Evolutionary conservation across 2,329 filamentous ascomycete species (phyloP).

Genomic region (Colletotrichum nymphaeae): DNA sequence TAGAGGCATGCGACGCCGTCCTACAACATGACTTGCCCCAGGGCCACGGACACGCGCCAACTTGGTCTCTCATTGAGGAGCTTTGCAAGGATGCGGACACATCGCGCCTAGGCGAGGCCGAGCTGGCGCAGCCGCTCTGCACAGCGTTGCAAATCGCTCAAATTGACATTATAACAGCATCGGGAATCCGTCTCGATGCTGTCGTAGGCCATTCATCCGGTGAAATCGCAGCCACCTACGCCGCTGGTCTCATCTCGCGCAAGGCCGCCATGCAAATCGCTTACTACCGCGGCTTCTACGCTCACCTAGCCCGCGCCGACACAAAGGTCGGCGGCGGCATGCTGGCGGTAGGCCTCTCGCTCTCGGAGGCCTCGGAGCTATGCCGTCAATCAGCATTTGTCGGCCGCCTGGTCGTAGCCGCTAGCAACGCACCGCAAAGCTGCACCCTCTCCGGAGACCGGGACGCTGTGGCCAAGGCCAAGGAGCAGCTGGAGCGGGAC

Average conservation of each 20-base stretch:
- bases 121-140: conserved; percentile 41
- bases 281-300: conserved; percentile 38
- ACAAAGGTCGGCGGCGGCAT: conserved; percentile 38
- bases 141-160: not conserved
- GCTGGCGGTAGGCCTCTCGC: conserved; percentile 39
- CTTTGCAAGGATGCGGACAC: conserved; percentile 38
- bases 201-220: conserved; percentile 62
- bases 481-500: conserved; percentile 34
- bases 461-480: conserved; percentile 39
- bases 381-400: not conserved
- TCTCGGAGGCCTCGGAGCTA: conserved; percentile 26
- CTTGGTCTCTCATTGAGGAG: conserved; percentile 44
- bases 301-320: conserved; percentile 36
- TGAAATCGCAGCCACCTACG: conserved; percentile 62
- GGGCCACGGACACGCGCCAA: conserved; percentile 37
- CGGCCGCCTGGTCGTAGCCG: conserved; percentile 34
- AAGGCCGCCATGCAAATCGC: conserved; percentile 40
- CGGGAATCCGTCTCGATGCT: conserved; percentile 45
- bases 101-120: conserved; percentile 34
- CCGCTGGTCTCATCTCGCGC: conserved; percentile 52
- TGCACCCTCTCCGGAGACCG: conserved; percentile 45
- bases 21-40: too few relatives aligned
- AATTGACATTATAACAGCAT: conserved; percentile 30
- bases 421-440: conserved; percentile 38
- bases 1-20: too few relatives aligned